These are phyloP conservation scores for Epichloe coenophiala DNA, from an alignment of 2,329 filamentous ascomycete species.

Conservation along the genomic window DNA sequence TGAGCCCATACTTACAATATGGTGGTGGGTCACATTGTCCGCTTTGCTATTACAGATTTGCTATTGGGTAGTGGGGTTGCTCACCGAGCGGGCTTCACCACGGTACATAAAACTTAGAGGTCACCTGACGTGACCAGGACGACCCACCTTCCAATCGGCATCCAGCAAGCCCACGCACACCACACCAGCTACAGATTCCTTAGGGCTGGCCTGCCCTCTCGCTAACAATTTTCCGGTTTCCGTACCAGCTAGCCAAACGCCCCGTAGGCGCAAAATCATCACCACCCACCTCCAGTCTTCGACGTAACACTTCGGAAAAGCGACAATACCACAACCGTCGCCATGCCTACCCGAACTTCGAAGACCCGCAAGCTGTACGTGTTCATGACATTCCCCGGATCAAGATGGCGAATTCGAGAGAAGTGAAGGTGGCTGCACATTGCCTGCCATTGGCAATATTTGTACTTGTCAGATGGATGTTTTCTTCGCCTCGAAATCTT, in stretches of 20 bases:
- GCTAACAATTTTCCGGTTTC: conserved; percentile 22
- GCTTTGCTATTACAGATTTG: background rate
- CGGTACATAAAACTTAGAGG: conserved; percentile 8
- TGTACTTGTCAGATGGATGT: background rate
- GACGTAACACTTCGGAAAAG: conserved; percentile 26
- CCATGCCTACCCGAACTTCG: conserved; percentile 61
- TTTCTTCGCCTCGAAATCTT: background rate
- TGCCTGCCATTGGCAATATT: conserved; percentile 13
- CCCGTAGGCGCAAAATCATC: conserved; percentile 24
- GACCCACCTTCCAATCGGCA: conserved; percentile 1
- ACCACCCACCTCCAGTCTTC: conserved; percentile 22
- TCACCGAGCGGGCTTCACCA: conserved; percentile 6
- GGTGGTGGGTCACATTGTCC: background rate
- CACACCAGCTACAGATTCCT: conserved; percentile 5
- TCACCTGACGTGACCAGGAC: conserved; percentile 17
- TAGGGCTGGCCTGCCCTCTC: conserved; percentile 31
- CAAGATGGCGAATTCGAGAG: background rate
- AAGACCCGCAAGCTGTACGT: conserved; percentile 71
- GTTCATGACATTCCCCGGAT: conserved; percentile 9
- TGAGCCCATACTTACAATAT: background rate
- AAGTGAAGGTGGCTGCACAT: conserved; percentile 1
- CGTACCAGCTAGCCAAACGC: conserved; percentile 13
- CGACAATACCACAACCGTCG: conserved; percentile 34
- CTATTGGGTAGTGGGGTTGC: background rate
- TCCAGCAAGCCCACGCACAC: background rate